Evolutionary conservation across 2,329 filamentous ascomycete species (phyloP).

Genomic region (Talaromyces atroroseus): DNA sequence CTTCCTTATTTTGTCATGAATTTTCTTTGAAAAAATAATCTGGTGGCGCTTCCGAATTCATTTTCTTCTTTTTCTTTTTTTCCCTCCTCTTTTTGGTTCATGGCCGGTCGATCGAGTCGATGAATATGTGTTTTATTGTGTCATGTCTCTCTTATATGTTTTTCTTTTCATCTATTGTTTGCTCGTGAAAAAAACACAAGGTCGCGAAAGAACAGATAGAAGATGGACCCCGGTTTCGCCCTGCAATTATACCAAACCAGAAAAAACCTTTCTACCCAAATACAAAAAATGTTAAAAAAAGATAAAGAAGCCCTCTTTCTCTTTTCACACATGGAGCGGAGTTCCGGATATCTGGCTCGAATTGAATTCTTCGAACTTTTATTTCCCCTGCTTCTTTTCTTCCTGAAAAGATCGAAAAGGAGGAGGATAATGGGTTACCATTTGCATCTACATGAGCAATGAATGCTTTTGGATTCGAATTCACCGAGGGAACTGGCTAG

Average conservation of each 20-base stretch:
- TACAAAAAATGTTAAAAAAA: constrained; percentile 55
- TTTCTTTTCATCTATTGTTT: constrained; percentile 23
- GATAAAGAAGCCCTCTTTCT: constrained; percentile 51
- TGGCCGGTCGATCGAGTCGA: constrained; percentile 22
- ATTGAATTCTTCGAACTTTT: neutral
- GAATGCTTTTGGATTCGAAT: neutral
- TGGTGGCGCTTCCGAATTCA: neutral
- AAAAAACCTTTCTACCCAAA: constrained; percentile 34
- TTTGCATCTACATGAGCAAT: constrained; percentile 10
- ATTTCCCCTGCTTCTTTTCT: neutral
- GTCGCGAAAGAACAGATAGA: constrained; percentile 39
- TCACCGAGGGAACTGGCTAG: neutral
- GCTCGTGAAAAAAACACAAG: constrained; percentile 9
- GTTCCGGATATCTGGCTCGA: constrained; percentile 13
- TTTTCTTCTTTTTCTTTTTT: neutral
- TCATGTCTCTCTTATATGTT: neutral
- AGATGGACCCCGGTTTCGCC: constrained; percentile 41
- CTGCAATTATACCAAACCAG: constrained; percentile 39
- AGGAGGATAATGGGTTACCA: neutral
- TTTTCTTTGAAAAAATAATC: neutral
- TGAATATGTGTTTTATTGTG: constrained; percentile 8
- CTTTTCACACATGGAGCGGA: constrained; percentile 15
- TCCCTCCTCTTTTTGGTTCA: constrained; percentile 11
- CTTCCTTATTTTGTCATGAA: neutral
- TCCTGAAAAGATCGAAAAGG: neutral